Evolutionary conservation across 805 yeast genomes (phyloP).

Genomic region (Cyberlindnera xishuangbannaensis): DNA sequence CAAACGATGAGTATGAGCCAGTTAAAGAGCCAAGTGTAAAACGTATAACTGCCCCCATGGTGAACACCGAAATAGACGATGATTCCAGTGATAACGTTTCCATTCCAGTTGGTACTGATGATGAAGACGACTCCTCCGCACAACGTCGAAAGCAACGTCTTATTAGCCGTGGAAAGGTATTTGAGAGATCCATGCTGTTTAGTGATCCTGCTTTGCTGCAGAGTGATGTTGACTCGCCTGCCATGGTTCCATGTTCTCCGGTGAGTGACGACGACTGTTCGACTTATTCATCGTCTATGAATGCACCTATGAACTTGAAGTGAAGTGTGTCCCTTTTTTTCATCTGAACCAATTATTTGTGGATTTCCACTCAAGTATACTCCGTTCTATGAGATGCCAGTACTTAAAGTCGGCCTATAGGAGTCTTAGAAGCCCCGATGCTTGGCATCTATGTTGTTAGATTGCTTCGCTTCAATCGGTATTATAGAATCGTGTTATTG

Average conservation of each 20-base stretch:
- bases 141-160: conserved; percentile 24
- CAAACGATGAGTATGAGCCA: conserved; percentile 3
- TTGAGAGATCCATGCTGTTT: conserved; percentile 2
- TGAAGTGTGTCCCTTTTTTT: no score
- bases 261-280: conserved; percentile 28
- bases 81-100: conserved; percentile 19
- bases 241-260: conserved; percentile 27
- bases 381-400: no score
- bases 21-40: no score
- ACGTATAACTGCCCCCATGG: conserved; percentile 5
- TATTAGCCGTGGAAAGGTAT: conserved; percentile 17
- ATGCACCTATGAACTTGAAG: no score
- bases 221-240: conserved; percentile 22
- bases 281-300: conserved; percentile 25
- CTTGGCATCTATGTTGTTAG: no score
- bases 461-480: no score
- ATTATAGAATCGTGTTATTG: no score
- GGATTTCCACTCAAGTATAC: no score
- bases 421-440: no score
- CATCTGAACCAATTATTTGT: no score
- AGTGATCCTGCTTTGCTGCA: conserved; percentile 3
- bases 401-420: no score
- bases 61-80: conserved; percentile 6
- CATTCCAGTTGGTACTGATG: conserved; percentile 21
- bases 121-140: conserved; percentile 18